Percentiles rank a stretch among this genome's conserved stretches.
Evolutionary conservation across 2,329 filamentous ascomycete species (phyloP).

Genomic region (Pseudogymnoascus sp.): DNA sequence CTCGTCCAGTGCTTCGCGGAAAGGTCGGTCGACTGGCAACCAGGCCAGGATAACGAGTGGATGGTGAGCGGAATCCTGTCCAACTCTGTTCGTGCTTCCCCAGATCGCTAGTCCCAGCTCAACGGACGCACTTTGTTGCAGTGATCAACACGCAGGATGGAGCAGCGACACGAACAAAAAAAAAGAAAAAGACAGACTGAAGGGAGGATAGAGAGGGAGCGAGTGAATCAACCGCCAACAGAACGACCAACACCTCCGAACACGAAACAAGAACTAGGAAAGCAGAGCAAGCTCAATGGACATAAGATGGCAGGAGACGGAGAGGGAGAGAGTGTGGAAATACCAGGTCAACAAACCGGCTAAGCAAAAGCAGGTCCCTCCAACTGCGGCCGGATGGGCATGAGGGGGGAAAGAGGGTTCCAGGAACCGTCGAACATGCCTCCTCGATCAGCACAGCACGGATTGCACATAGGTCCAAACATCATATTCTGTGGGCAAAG

Average conservation of each 20-base stretch:
- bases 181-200: slow-evolving; percentile 23
- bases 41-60: slow-evolving; percentile 24
- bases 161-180: slow-evolving; percentile 18
- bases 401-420: neutral
- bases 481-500: neutral
- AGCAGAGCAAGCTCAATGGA: slow-evolving; percentile 9
- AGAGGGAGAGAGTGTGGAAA: slow-evolving; percentile 6
- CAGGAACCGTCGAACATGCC: neutral
- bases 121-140: neutral
- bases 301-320: neutral
- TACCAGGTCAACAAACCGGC: neutral
- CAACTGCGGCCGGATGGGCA: neutral
- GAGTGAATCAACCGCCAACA: slow-evolving; percentile 17
- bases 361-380: neutral
- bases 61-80: slow-evolving; percentile 3
- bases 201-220: slow-evolving; percentile 12
- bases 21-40: slow-evolving; percentile 30
- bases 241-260: slow-evolving; percentile 11
- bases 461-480: neutral
- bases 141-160: slow-evolving; percentile 15
- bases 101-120: neutral
- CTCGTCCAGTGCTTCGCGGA: neutral
- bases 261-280: slow-evolving; percentile 3
- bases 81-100: slow-evolving; percentile 6
- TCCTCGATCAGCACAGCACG: neutral